Conservation (phyloP, 441 rosid species). For the Cnidoscolus chayamansa region DNA sequence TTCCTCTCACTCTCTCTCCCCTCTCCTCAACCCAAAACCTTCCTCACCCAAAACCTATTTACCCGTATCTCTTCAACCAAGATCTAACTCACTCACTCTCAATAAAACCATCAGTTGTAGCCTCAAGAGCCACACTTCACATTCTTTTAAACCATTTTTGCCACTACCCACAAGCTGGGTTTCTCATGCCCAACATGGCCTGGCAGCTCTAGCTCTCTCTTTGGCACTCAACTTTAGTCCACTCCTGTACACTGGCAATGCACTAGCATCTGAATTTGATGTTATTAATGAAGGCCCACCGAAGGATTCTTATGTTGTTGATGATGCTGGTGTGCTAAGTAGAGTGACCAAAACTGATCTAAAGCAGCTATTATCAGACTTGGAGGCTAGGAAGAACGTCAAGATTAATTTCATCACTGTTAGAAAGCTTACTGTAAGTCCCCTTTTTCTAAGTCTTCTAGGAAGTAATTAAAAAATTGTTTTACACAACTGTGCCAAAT, state of each 20-base stretch:
- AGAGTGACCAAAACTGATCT: conserved; percentile 74
- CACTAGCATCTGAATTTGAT: conserved; percentile 82
- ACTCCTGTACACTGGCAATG: conserved; percentile 45
- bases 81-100: conserved; percentile 34
- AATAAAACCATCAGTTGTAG: conserved; percentile 38
- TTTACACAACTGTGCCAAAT: background rate
- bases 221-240: conserved; percentile 79
- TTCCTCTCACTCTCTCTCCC: conserved; percentile 57
- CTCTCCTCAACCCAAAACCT: conserved; percentile 45
- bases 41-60: conserved; percentile 32
- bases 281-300: conserved; percentile 84
- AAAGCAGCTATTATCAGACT: conserved; percentile 73
- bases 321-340: conserved; percentile 92
- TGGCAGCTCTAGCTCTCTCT: conserved; percentile 75
- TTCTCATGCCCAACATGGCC: conserved; percentile 62
- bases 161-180: conserved; percentile 43
- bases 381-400: conserved; percentile 81
- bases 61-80: conserved; percentile 38
- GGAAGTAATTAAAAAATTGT: background rate
- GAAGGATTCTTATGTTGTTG: conserved; percentile 69
- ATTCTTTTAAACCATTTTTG: conserved; percentile 33
- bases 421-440: conserved; percentile 88
- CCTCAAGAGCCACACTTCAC: conserved; percentile 37
- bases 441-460: background rate
- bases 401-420: conserved; percentile 74